phyloP scores from a whole-genome alignment of 495 filamentous ascomycete genomes.

The Aspergillus diversus region DNA sequence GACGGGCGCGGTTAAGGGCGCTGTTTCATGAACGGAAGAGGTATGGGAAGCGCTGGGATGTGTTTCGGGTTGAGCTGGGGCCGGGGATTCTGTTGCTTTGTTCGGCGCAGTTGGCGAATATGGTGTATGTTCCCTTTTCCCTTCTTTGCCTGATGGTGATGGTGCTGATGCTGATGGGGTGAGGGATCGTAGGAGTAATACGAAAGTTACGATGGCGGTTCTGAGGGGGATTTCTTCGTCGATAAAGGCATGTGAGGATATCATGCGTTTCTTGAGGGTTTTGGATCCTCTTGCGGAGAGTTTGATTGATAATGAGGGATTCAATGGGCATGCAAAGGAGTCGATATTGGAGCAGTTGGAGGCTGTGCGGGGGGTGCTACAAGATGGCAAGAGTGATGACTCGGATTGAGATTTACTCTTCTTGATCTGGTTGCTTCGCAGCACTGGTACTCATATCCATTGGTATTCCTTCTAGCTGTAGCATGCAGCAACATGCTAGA shows the following conservation, averaged over 20 bases:
- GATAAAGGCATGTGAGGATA: not conserved
- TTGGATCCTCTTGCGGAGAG: not conserved
- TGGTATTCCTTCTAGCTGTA: too few relatives aligned
- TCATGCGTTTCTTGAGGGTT: not conserved
- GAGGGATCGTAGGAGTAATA: not conserved
- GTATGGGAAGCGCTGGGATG: slow-evolving; percentile 12
- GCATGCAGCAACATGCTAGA: too few relatives aligned
- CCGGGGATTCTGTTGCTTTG: slow-evolving; percentile 6
- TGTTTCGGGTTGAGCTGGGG: not conserved
- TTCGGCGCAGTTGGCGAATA: slow-evolving; percentile 7
- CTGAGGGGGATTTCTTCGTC: not conserved
- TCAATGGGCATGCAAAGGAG: not conserved
- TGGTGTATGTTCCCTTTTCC: slow-evolving; percentile 1
- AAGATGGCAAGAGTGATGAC: not conserved
- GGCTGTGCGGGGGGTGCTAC: not conserved
- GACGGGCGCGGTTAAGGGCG: not conserved
- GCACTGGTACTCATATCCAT: too few relatives aligned
- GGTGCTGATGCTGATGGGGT: not conserved
- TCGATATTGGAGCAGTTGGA: not conserved
- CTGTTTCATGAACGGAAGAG: slow-evolving; percentile 8
- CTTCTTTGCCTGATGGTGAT: not conserved
- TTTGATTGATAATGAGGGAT: not conserved
- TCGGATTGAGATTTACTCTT: not conserved
- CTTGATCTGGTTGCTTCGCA: too few relatives aligned
- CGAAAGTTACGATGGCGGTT: not conserved